Evolutionary conservation across 208 protist genomes (phyloP).

Genomic region (Trypanosomatidae sp.): DNA sequence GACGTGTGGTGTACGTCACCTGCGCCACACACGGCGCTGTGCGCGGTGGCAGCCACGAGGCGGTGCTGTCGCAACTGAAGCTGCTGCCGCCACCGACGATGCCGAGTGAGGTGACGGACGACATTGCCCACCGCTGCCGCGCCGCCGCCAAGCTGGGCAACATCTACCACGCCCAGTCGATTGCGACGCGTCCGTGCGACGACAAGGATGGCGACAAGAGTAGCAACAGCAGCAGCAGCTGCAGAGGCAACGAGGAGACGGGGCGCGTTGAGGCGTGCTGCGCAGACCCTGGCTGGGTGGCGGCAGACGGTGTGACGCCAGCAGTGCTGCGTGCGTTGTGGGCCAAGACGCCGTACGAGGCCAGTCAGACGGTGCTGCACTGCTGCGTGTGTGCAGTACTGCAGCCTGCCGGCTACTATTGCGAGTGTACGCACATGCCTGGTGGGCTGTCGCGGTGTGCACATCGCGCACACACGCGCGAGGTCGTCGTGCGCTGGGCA

Average conservation of each 20-base stretch:
- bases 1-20: constrained; percentile 63
- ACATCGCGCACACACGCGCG: constrained; percentile 26
- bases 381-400: constrained; percentile 61
- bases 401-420: constrained; percentile 69
- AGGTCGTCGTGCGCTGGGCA: constrained; percentile 62
- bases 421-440: constrained; percentile 49
- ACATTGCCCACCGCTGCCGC: constrained; percentile 65
- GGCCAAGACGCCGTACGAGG: constrained; percentile 49
- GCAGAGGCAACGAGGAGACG: constrained; percentile 7
- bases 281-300: constrained; percentile 23
- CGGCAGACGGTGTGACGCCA: background rate
- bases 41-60: constrained; percentile 27
- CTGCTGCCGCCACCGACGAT: constrained; percentile 42
- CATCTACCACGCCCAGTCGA: constrained; percentile 68
- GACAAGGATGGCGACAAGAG: constrained; percentile 37
- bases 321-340: constrained; percentile 28
- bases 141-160: constrained; percentile 77
- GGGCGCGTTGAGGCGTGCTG: constrained; percentile 19
- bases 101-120: no score
- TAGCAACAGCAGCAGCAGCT: constrained; percentile 1
- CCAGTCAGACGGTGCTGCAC: constrained; percentile 68
- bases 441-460: constrained; percentile 44
- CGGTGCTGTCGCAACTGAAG: constrained; percentile 43
- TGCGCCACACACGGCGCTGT: constrained; percentile 59
- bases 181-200: constrained; percentile 46